A percentile compares a stretch with the other conserved stretches of the same genome.
Conservation (phyloP, 208 protist genomes). For the Novymonas esmeraldas region DNA sequence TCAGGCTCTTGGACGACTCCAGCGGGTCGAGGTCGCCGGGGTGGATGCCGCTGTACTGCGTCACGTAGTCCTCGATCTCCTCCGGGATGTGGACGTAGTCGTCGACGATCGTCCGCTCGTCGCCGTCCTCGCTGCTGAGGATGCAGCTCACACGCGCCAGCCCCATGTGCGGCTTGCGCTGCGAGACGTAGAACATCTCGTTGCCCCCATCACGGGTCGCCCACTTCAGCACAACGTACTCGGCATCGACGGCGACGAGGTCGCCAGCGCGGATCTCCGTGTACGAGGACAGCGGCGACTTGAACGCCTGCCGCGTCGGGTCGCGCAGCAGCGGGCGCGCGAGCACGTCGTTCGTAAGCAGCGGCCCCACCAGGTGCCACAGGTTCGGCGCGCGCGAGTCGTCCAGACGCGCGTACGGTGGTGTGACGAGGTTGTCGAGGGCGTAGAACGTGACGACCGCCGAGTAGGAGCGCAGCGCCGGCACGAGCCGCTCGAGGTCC, state of each 20-base stretch:
- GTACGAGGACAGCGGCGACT: conserved; percentile 68
- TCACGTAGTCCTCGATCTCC: conserved; percentile 90
- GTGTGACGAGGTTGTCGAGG: conserved; percentile 67
- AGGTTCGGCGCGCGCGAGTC: conserved; percentile 77
- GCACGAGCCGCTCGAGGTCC: conserved; percentile 76
- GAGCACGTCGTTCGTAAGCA: conserved; percentile 83
- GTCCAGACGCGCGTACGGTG: conserved; percentile 64
- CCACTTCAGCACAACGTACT: conserved; percentile 91
- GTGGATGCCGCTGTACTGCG: conserved; percentile 94
- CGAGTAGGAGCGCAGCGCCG: conserved; percentile 77
- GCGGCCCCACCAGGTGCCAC: conserved; percentile 76
- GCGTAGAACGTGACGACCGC: conserved; percentile 86
- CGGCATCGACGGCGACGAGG: conserved; percentile 87
- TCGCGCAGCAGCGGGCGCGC: conserved; percentile 67
- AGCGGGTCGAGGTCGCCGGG: conserved; percentile 95
- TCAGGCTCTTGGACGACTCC: conserved; percentile 90
- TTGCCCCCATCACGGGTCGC: conserved; percentile 46
- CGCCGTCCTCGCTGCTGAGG: conserved; percentile 73
- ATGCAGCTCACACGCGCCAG: conserved; percentile 90
- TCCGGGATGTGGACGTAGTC: conserved; percentile 91
- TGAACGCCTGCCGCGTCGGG: conserved; percentile 59
- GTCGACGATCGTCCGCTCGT: conserved; percentile 89
- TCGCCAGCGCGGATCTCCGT: conserved; percentile 75
- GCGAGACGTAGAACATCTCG: conserved; percentile 42
- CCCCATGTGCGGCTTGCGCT: conserved; percentile 82